Base-by-base conservation (phyloP, 2,329 filamentous ascomycete species). In the Trichoderma pleuroti region DNA sequence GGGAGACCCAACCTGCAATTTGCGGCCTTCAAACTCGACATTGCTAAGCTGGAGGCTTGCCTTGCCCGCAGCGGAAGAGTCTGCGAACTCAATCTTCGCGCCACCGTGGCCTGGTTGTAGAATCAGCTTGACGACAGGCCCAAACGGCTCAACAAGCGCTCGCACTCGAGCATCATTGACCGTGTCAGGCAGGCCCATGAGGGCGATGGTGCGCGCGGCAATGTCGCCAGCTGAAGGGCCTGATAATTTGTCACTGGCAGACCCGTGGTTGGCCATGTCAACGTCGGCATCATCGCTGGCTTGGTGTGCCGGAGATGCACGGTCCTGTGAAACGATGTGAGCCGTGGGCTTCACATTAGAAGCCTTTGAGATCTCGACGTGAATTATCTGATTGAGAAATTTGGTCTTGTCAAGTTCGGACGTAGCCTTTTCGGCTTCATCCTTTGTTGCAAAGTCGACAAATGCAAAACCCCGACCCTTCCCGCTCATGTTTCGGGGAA, bases 101-200 rank as follows among this genome's bases (percentile, higher is more conserved):
- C 94, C 94, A 71, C 91, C 90, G 73, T 97, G 92, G 72, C 93
- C 88, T 1, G 94, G 93, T 59, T 93, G 90, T 12, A 98, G 85
- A 14, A 92, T 86, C 5, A 98, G 85, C 79, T 94, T 95, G 73
- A 90, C 85, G 28, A 98, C 85, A 1, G 86, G 80, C 0, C 93
- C 94, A 57, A 90, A 86, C 1, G 89, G 86, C 75, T 93, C 91
- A 10, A 92, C 89, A 3, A 97, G 83, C 0, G 90, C 86, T 57
- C 88, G 88, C 68, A 99, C 88, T 34, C 94, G 93, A 1, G 92
- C 89, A 76, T 97, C 93, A 74, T 97, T 98, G 76, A 98, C 89
- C 0, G 94, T 98, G 77, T 98, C 96, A 0, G 96, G 93, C 1
- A 99, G 84, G 73, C 94, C 92, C 81, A 98, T 88, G 32, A 99